Percentiles rank a stretch among this genome's conserved stretches.
Evolutionary conservation across 176 grass and related monocot genomes (phyloP).

Genomic region (Triticum dicoccoides): DNA sequence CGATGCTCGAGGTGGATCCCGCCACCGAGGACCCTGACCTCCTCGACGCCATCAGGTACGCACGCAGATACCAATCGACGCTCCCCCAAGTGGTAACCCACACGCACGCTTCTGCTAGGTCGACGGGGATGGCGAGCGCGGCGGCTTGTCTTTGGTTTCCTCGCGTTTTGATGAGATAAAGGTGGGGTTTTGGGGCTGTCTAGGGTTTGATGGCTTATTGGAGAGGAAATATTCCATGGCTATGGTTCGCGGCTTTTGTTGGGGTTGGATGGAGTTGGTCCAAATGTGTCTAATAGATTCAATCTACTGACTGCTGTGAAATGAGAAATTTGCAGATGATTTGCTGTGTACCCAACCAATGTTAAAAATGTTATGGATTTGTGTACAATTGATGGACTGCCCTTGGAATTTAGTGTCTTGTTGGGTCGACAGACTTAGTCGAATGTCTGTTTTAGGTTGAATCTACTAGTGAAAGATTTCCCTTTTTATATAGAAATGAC

Average conservation of each 20-base stretch:
- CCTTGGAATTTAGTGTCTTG: neutral
- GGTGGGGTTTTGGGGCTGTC: neutral
- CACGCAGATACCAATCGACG: neutral
- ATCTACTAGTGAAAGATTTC: neutral
- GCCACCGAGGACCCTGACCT: neutral
- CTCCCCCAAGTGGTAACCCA: neutral
- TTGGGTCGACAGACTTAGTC: neutral
- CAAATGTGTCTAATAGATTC: neutral
- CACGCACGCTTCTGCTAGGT: neutral
- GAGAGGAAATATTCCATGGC: neutral
- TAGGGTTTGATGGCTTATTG: neutral
- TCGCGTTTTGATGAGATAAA: neutral
- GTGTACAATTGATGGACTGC: neutral
- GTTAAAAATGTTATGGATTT: neutral
- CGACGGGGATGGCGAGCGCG: neutral
- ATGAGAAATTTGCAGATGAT: neutral
- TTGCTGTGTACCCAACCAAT: neutral
- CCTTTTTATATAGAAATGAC: too few relatives aligned
- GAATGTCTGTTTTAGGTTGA: neutral
- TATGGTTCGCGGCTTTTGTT: neutral
- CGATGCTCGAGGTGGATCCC: neutral
- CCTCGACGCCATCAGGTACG: conserved; percentile 7
- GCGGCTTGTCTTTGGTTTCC: neutral
- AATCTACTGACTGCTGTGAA: neutral
- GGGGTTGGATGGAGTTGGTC: neutral